Base-by-base conservation (phyloP, 2,329 filamentous ascomycete species). In the Massarina eburnea region DNA sequence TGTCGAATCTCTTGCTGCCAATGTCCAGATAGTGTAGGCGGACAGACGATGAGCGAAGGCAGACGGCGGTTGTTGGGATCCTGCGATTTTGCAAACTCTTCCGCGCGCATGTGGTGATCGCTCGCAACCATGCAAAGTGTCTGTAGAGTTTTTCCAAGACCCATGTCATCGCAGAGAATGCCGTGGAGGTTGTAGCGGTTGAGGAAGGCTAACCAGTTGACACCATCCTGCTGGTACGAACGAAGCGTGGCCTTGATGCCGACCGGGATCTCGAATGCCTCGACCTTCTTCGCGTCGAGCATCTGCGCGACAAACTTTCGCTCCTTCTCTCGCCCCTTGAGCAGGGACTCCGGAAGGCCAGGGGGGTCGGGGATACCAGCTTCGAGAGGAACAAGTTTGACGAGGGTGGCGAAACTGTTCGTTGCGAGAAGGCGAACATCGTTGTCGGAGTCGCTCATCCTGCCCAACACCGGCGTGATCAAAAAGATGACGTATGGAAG, bases 141-240 rank as follows among this genome's bases (percentile, higher is more conserved):
- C 70, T 99, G 94, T 9, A 99, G 76, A 1, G 94, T 99, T 75
- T 99, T 99, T 39, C 94, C 94, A 21, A 99, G 86, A 63, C 94
- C 94, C 94, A 99, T 99, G 69, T 99, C 94, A 64, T 99, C 94
- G 67, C 94, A 99, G 48, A 99, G 88, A 70, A 99, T 96, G 39
- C 94, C 94, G 60, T 99, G 95, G 1, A 99, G 82, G 62, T 99
- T 92, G 67, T 97, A 99, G 46, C 91, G 91, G 69, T 99, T 99
- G 57, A 99, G 84, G 74, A 99, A 99, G 45, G 95, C 86, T 41
- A 99, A 82, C 94, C 94, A 99, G 67, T 99, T 99, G 65, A 99
- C 92, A 67, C 94, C 94, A 43, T 99, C 94, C 71, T 99, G 94
- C 70, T 99, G 95, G 66, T 99, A 99, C 0, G 91, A 95, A 53